Base-by-base conservation (phyloP, 2,329 filamentous ascomycete genomes). In the Ophiostoma montium region DNA sequence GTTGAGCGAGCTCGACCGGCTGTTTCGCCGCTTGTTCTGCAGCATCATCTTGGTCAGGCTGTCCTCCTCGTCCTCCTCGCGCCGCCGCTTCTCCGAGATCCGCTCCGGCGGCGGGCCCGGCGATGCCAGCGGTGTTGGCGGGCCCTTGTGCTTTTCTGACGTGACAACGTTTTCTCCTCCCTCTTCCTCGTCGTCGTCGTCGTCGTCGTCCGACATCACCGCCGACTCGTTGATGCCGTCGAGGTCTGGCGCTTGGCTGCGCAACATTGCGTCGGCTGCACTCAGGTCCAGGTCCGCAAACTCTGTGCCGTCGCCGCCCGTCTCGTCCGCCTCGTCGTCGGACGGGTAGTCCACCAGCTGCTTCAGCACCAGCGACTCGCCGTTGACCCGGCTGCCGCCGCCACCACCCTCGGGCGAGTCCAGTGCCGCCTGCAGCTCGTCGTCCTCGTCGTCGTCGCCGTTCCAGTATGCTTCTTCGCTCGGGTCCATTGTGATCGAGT, bases 381-480 rank as follows among this genome's bases (percentile, higher is more conserved):
- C 85, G 56, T 88, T 89, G 7, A 70, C 64, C 10, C 19, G 11
- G 70, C 56, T 3, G 63, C 56, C 9, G 58, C n/a, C n/a, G n/a
- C n/a, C n/a, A n/a, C n/a, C n/a, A n/a, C n/a, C n/a, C n/a, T 57
- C 50, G 60, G 67, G 49, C 59, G 47, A 47, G n/a, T 42, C 48
- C 7, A 44, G 16, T 2, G 48, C 35, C 7, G 27, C 35, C 12
- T 48, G 48, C 32, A 53, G 57, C 64, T 56, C 48, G 57, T 56
- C 50, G 66, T 95, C 88, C 52, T 89, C 84, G 43, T 92, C 84
- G 43, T 92, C 86, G 1, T 85, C 87, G 0, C 77, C 79, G 58
- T 94, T 90, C 75, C 94, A 96, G 64, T 96, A 98, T 39, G 90
- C 87, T 59, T 95, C 90, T 62, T 95, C 86, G 11, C 82, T 80